Percentiles rank a stretch among this genome's conserved stretches.
Evolutionary conservation across 2,329 filamentous ascomycete species (phyloP).

Genomic region (Claviceps capensis): DNA sequence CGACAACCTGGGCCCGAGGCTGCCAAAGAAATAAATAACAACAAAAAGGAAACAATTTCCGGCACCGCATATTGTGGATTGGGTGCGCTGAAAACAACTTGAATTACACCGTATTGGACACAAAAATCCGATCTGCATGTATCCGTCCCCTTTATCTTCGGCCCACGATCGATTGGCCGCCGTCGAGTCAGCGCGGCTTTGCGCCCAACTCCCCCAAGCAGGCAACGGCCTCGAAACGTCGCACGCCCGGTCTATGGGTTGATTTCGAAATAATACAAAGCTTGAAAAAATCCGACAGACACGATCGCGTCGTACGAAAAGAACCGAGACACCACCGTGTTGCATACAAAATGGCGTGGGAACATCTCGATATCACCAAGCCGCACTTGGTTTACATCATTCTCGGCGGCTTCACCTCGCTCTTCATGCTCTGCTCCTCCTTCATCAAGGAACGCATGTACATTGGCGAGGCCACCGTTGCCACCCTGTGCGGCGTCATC

Average conservation of each 20-base stretch:
- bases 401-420: conserved; percentile 86
- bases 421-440: conserved; percentile 97
- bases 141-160: conserved; percentile 4
- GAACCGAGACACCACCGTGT: too few relatives aligned
- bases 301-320: too few relatives aligned
- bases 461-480: conserved; percentile 95
- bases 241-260: conserved; percentile 2
- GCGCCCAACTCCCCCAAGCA: conserved; percentile 1
- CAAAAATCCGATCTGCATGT: conserved; percentile 5
- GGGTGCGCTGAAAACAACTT: not conserved
- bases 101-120: not conserved
- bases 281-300: too few relatives aligned
- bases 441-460: conserved; percentile 98
- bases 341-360: conserved; percentile 51
- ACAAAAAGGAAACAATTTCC: not conserved
- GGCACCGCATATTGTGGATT: not conserved
- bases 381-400: conserved; percentile 98
- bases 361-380: conserved; percentile 74
- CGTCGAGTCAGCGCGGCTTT: conserved; percentile 3
- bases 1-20: too few relatives aligned
- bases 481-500: conserved; percentile 75
- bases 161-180: conserved; percentile 7
- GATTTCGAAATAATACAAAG: not conserved
- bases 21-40: too few relatives aligned
- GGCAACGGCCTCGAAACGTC: not conserved